Percentiles rank a stretch among this genome's conserved stretches.
Evolutionary conservation across 345 rosid genomes (phyloP).

Genomic region (Linum tenue): DNA sequence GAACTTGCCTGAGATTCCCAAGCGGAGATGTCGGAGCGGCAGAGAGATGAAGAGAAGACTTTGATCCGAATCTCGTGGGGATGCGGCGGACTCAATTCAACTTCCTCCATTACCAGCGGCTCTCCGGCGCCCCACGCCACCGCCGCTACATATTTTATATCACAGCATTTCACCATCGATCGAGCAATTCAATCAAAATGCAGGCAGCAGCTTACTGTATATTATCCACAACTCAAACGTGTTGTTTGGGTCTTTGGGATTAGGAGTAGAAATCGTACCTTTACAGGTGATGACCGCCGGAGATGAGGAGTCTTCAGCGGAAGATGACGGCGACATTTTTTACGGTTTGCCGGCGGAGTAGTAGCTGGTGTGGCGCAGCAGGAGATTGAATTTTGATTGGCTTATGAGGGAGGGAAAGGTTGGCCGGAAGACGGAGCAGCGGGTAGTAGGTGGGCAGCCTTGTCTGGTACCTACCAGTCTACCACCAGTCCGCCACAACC

Average conservation of each 20-base stretch:
- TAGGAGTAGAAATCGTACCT: conserved; percentile 16
- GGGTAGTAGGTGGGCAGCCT: no score
- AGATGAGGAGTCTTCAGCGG: neutral
- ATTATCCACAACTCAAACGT: no score
- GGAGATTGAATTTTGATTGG: no score
- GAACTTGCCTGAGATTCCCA: conserved; percentile 64
- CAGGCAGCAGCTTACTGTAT: neutral
- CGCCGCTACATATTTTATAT: conserved; percentile 34
- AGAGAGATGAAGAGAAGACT: conserved; percentile 79
- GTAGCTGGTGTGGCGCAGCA: neutral
- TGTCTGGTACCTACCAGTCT: no score
- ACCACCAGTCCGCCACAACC: no score
- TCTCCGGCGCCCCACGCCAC: conserved; percentile 88
- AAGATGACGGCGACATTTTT: neutral
- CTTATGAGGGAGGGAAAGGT: no score
- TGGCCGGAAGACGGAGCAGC: no score
- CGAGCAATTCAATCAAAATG: neutral
- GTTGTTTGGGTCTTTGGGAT: neutral
- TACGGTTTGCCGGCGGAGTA: neutral
- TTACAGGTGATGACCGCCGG: conserved; percentile 31
- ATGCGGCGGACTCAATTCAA: conserved; percentile 72
- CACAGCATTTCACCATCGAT: neutral
- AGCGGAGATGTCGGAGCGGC: conserved; percentile 77
- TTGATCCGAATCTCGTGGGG: conserved; percentile 73
- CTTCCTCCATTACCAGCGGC: conserved; percentile 73